Base-by-base conservation (phyloP, 2,329 filamentous ascomycete species). In the Graphium sp. region DNA sequence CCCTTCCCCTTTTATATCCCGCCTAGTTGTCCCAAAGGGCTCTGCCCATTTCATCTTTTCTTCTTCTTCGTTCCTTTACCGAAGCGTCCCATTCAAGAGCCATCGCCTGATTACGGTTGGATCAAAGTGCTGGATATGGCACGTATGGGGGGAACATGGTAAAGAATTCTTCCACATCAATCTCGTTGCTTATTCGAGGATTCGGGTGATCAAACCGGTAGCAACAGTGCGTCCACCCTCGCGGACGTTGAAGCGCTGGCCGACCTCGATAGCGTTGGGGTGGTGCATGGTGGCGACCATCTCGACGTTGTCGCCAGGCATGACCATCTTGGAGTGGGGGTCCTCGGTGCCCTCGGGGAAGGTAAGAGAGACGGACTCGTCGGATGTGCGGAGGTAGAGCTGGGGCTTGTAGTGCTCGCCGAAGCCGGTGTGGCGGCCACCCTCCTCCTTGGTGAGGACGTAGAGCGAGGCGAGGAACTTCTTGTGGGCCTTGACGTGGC, bases 261-360 rank as follows among this genome's bases (percentile, higher is more conserved):
- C 87, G 37, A 71, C 61, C 62, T 98, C 89, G 38, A 94, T 59
- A 34, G 87, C 87, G 46, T 91, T 71, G 37, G 87, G 82, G 56
- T 79, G 64, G 57, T 83, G 72, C 48, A 93, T 74, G 45, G 77
- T 72, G 52, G 84, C 79, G 39, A 89, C 62, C 85, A 98, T 94
- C 67, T 98, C 89, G 41, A 93, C 74, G 58, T 98, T 98, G 70
- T 98, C 89, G 55, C 89, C 89, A 29, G 89, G 89, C 84, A 93
- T 91, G 56, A 94, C 76, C 63, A 84, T 79, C 66, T 82, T 85
- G 54, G 59, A 60, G 38, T 64, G 51, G 34, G 66, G 56, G 43
- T 87, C 76, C 53, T 77, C 74, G 37, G 67, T 77, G 37, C 78
- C 80, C 45, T 89, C 85, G 31, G 85, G 83, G 76, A 87, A 94